Base-by-base conservation (phyloP, 176 grass and related monocot genomes). In the Triticum dicoccoides region DNA sequence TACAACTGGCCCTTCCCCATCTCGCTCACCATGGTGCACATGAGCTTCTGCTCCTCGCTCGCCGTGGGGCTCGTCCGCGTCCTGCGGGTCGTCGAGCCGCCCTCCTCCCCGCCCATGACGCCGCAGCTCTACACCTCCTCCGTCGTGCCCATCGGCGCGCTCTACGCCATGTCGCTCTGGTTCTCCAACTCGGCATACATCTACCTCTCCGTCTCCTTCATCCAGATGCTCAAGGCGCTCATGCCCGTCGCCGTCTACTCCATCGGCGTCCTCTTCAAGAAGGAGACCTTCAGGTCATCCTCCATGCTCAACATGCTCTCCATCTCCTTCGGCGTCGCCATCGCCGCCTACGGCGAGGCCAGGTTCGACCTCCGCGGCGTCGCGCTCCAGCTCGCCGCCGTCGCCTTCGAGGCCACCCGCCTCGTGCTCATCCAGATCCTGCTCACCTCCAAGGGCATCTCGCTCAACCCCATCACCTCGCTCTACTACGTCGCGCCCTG, bases 401-500 rank as follows among this genome's bases (percentile, higher is more conserved):
- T 98, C 61, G 93, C 88, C 18, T 95, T 95, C 33, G 95, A 98
- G 91, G 95, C 95, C 83, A 98, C 93, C 0, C 15, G 95, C 0
- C 93, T 98, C 64, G 95, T 98, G 18, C 95, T 98, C 84, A 98
- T 98, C 89, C 95, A 98, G 90, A 98, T 98, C 91, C 91, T 98
- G 2, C 92, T 98, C 81, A 98, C 95, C 11, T 98, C 95, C 75
- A 95, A 95, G 83, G 93, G 95, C 72, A 93, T 98, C 85, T 95
- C 93, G 68, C 93, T 98, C 41, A 98, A 98, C 86, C 95, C 95
- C 77, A 98, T 98, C 86, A 98, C 95, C 17, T 95, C 95, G 66
- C 91, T 98, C 6, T 95, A 98, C 87, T 98, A 95, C 71, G 93
- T 98, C 69, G 89, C 93, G 27, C 95, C 95, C 0, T 98, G 95